Evolutionary conservation across 768 basidiomycete genomes (phyloP).

Genomic region (Leccinum uliginosum): DNA sequence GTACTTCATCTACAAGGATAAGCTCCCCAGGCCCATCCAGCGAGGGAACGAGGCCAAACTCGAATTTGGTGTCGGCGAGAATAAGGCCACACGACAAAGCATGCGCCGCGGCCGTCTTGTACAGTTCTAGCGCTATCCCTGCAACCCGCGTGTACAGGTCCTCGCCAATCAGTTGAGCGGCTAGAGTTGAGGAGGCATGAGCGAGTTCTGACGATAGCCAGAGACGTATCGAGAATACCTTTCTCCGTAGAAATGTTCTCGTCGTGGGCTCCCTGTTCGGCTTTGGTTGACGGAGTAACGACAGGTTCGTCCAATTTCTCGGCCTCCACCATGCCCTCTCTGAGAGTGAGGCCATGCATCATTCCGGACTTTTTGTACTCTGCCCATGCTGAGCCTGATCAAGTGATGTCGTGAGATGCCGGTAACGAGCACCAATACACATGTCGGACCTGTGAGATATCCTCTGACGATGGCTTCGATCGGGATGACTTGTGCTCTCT

Average conservation of each 20-base stretch:
- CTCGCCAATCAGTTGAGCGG: conserved; percentile 60
- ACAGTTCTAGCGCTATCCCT: conserved; percentile 57
- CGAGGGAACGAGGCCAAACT: conserved; percentile 78
- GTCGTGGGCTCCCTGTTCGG: conserved; percentile 89
- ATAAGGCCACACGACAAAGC: conserved; percentile 78
- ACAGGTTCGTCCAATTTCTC: conserved; percentile 76
- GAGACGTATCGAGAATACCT: conserved; percentile 39
- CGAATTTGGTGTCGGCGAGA: conserved; percentile 97
- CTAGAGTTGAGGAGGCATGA: conserved; percentile 32
- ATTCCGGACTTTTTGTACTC: conserved; percentile 89
- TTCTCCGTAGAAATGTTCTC: conserved; percentile 89
- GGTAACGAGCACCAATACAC: neutral
- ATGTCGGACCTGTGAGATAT: conserved; percentile 80
- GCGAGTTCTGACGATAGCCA: neutral
- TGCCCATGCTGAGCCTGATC: conserved; percentile 86
- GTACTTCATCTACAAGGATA: conserved; percentile 92
- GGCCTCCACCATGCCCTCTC: conserved; percentile 76
- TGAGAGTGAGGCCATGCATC: conserved; percentile 79
- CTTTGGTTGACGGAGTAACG: conserved; percentile 97
- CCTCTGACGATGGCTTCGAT: conserved; percentile 96
- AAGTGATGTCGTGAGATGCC: conserved; percentile 6
- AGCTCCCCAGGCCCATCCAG: conserved; percentile 41
- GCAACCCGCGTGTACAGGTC: conserved; percentile 61
- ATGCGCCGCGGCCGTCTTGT: conserved; percentile 70
- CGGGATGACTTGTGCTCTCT: conserved; percentile 82